These are phyloP conservation scores for Phalaenopsis hybrid DNA, from an alignment of 116 monocot species.

Conservation along the genomic window DNA sequence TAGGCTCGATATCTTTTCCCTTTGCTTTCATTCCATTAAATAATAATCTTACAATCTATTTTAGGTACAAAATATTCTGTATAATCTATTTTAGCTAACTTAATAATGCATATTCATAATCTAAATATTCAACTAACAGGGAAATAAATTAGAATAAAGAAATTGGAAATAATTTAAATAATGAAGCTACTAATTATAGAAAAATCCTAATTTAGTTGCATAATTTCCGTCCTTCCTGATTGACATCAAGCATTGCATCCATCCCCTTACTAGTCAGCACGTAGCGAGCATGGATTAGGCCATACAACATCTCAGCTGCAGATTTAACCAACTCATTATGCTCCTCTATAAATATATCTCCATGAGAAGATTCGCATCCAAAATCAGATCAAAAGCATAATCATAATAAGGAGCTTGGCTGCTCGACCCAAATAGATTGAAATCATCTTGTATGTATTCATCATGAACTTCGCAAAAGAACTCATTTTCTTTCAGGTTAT, in stretches of 20 bases:
- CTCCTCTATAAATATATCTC: slow-evolving; percentile 16
- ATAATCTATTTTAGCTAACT: no score
- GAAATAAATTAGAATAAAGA: no score
- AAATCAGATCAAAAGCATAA: slow-evolving; percentile 78
- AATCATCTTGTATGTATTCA: slow-evolving; percentile 84
- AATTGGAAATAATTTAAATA: no score
- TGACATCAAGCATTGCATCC: slow-evolving; percentile 16
- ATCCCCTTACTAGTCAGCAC: slow-evolving; percentile 15
- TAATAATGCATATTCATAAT: no score
- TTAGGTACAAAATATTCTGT: no score
- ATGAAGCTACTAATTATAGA: no score
- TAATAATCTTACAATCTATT: no score
- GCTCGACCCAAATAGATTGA: slow-evolving; percentile 78
- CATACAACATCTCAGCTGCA: slow-evolving; percentile 20
- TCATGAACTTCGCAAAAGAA: slow-evolving; percentile 87
- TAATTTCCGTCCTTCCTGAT: no score
- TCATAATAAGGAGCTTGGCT: slow-evolving; percentile 85
- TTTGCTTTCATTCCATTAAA: no score
- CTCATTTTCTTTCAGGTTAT: slow-evolving; percentile 67
- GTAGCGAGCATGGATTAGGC: slow-evolving; percentile 13
- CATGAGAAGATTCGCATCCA: slow-evolving; percentile 74
- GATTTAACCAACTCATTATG: slow-evolving; percentile 20
- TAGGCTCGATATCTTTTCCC: no score
- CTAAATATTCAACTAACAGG: no score
- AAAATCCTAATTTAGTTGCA: no score